Conservation (phyloP, 1,284 basidiomycete genomes). For the Farysia itapuensis region DNA sequence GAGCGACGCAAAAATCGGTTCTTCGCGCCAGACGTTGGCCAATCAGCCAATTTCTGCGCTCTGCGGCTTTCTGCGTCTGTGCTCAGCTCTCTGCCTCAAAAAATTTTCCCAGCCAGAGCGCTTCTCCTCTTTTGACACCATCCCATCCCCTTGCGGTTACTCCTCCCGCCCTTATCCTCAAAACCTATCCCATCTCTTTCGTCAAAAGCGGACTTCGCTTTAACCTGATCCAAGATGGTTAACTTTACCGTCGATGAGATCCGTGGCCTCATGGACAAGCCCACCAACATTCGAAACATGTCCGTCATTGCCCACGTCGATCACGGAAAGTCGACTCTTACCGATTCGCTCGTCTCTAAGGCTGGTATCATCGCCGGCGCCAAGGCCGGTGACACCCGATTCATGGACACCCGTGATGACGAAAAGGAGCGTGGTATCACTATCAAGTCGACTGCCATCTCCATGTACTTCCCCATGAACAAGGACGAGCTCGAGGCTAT, state of each 20-base stretch:
- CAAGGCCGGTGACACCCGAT: conserved; percentile 93
- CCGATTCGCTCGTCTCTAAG: conserved; percentile 98
- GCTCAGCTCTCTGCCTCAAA: too few relatives aligned
- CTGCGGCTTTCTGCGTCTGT: too few relatives aligned
- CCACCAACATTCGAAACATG: conserved; percentile 92
- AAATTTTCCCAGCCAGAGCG: background rate
- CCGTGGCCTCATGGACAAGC: conserved; percentile 81
- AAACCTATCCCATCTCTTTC: too few relatives aligned
- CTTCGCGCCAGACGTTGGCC: too few relatives aligned
- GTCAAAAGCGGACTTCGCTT: too few relatives aligned
- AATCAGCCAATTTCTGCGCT: too few relatives aligned
- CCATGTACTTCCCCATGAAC: conserved; percentile 96
- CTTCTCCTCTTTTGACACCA: background rate
- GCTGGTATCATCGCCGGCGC: conserved; percentile 96
- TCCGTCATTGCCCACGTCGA: conserved; percentile 74
- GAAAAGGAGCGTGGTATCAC: conserved; percentile 99
- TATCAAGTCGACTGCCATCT: conserved; percentile 99
- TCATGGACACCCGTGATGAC: conserved; percentile 95
- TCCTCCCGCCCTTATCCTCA: too few relatives aligned
- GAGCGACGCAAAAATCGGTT: too few relatives aligned
- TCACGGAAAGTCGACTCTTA: conserved; percentile 99
- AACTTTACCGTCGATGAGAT: conserved; percentile 70
- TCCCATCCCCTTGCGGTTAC: too few relatives aligned
- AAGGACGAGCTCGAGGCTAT: conserved; percentile 75
- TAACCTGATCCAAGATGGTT: too few relatives aligned